A percentile compares a stretch with the other conserved stretches of the same genome.
Evolutionary conservation across 768 basidiomycete species (phyloP).

Genomic region (Suillus variegatus): DNA sequence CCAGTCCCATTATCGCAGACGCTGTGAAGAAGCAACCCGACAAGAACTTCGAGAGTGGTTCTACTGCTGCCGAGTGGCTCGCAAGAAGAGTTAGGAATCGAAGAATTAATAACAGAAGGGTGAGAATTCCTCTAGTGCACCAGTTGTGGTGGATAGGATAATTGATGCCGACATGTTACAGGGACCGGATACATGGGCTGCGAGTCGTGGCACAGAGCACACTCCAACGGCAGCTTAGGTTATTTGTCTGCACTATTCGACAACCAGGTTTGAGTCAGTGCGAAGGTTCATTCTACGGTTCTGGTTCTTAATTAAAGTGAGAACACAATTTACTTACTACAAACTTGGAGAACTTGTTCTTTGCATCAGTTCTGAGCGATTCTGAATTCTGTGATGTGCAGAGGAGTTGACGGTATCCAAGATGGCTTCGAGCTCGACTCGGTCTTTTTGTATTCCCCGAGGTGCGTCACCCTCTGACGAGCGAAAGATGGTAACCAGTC

Average conservation of each 20-base stretch:
- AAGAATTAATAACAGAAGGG: slow-evolving; percentile 43
- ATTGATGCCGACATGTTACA: slow-evolving; percentile 4
- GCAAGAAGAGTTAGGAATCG: slow-evolving; percentile 41
- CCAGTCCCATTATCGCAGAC: slow-evolving; percentile 52
- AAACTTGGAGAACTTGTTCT: not conserved
- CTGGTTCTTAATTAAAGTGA: not conserved
- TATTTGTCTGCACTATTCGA: not conserved
- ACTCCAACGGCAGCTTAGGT: slow-evolving; percentile 20
- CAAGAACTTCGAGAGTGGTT: slow-evolving; percentile 36
- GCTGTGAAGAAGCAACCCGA: slow-evolving; percentile 38
- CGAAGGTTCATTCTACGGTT: not conserved
- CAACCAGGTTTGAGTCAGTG: not conserved
- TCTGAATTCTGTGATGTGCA: not conserved
- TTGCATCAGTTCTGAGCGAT: not conserved
- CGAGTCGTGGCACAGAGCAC: slow-evolving; percentile 33
- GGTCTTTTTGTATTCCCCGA: not conserved
- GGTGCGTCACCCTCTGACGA: not conserved
- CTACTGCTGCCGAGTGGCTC: slow-evolving; percentile 45
- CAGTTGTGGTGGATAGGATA: not conserved
- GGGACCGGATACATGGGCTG: slow-evolving; percentile 34
- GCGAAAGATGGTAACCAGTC: not conserved
- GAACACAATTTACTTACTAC: not conserved
- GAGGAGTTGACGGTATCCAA: not conserved
- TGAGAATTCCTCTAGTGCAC: no score
- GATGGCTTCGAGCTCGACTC: not conserved